These are phyloP conservation scores for Tylopilus balloui DNA, from an alignment of 768 basidiomycete species.

Conservation along the genomic window DNA sequence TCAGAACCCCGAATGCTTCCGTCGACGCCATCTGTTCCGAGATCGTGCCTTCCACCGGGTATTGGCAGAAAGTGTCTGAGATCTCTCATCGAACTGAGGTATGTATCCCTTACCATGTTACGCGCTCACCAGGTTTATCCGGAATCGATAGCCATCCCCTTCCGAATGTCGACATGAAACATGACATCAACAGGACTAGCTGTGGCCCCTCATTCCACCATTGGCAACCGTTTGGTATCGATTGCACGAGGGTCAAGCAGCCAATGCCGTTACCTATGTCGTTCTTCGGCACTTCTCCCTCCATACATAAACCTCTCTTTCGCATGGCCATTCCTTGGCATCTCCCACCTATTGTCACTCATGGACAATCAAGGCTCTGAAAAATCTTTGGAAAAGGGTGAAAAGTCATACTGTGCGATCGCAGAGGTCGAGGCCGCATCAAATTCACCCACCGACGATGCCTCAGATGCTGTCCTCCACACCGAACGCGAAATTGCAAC, in stretches of 20 bases:
- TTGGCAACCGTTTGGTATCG: background rate
- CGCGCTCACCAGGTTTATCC: background rate
- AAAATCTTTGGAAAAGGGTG: conserved; percentile 6
- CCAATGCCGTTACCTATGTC: background rate
- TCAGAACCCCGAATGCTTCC: background rate
- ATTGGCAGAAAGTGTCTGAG: no score
- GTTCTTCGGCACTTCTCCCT: background rate
- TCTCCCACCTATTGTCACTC: background rate
- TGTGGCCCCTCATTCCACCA: background rate
- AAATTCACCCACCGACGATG: conserved; percentile 2
- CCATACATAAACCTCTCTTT: conserved; percentile 1
- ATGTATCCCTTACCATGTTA: background rate
- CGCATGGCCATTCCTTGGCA: background rate
- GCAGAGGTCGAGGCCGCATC: conserved; percentile 31
- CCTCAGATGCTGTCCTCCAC: conserved; percentile 27
- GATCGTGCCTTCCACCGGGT: no score
- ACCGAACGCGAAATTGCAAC: conserved; percentile 46
- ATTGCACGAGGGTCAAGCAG: background rate
- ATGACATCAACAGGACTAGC: background rate
- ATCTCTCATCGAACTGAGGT: no score
- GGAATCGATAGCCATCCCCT: no score
- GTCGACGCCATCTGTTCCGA: no score
- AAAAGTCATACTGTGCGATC: conserved; percentile 20
- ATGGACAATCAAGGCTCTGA: conserved; percentile 8
- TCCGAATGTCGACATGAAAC: background rate